Conservation (phyloP, 2,329 filamentous ascomycete species). For the Metarhizium robertsii region DNA sequence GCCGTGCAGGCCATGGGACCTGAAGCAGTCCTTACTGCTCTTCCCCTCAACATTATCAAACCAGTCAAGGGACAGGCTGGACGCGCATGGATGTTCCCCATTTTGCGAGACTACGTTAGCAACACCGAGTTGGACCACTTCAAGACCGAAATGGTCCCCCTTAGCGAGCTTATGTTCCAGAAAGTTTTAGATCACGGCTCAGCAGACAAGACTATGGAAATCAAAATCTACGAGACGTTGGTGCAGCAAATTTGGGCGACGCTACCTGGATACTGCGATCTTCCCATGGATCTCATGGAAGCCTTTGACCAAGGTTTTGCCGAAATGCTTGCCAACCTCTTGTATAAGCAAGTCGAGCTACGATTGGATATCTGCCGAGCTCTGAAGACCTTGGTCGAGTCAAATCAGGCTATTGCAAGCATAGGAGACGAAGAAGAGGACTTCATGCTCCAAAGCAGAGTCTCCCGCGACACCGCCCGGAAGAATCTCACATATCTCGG, state of each 20-base stretch:
- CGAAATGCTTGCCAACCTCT: slow-evolving; percentile 79
- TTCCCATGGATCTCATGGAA: slow-evolving; percentile 68
- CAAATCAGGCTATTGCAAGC: slow-evolving; percentile 71
- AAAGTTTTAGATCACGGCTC: slow-evolving; percentile 73
- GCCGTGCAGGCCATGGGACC: slow-evolving; percentile 88
- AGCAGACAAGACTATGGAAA: slow-evolving; percentile 84
- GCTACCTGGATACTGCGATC: slow-evolving; percentile 87
- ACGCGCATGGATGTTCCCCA: slow-evolving; percentile 87
- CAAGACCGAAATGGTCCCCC: slow-evolving; percentile 71
- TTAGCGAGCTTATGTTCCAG: slow-evolving; percentile 87
- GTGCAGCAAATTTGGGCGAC: slow-evolving; percentile 94
- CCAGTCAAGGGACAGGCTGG: slow-evolving; percentile 71
- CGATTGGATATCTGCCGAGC: slow-evolving; percentile 80
- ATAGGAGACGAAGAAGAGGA: slow-evolving; percentile 62
- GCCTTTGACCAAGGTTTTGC: slow-evolving; percentile 84
- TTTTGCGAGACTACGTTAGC: slow-evolving; percentile 79
- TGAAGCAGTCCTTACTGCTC: slow-evolving; percentile 67
- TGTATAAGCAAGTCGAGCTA: slow-evolving; percentile 86
- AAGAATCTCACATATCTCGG: slow-evolving; percentile 78
- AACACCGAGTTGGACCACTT: slow-evolving; percentile 87
- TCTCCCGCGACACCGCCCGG: slow-evolving; percentile 64
- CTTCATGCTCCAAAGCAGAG: slow-evolving; percentile 66
- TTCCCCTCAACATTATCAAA: slow-evolving; percentile 78
- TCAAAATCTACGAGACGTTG: slow-evolving; percentile 95
- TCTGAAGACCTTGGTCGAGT: slow-evolving; percentile 81